Evolutionary conservation across 179 eudicot species (phyloP).

Genomic region (Monotropa hypopitys): DNA sequence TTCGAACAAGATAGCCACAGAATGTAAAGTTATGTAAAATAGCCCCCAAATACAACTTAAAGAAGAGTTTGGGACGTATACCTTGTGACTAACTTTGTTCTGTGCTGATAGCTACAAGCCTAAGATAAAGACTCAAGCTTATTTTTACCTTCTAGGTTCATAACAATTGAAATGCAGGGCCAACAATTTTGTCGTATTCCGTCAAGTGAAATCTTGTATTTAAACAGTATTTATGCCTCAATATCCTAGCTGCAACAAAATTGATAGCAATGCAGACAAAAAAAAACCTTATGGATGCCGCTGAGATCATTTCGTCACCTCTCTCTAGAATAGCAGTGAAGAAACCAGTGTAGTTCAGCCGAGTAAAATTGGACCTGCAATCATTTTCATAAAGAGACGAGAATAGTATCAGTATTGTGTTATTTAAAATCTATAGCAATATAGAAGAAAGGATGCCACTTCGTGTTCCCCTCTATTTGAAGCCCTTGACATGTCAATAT

Average conservation of each 20-base stretch:
- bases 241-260: background rate
- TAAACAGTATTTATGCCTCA: background rate
- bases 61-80: background rate
- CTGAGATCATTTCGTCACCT: constrained; percentile 63
- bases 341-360: constrained; percentile 73
- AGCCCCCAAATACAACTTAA: background rate
- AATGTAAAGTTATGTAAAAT: background rate
- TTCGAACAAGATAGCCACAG: background rate
- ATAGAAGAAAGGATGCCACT: background rate
- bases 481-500: background rate
- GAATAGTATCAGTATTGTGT: background rate
- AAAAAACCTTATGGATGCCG: constrained; percentile 65
- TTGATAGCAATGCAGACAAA: background rate
- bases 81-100: constrained; percentile 1
- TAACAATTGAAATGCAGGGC: constrained; percentile 1
- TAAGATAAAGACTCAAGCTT: background rate
- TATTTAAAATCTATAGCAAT: background rate
- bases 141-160: background rate
- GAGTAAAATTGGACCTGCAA: constrained; percentile 66
- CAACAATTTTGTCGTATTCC: background rate
- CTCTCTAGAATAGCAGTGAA: constrained; percentile 69
- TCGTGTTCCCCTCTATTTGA: background rate
- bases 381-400: background rate
- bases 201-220: background rate
- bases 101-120: background rate